Percentiles rank a stretch among this genome's conserved stretches.
Conservation (phyloP, 306 rosid genomes). For the Erythrophleum fordii region DNA sequence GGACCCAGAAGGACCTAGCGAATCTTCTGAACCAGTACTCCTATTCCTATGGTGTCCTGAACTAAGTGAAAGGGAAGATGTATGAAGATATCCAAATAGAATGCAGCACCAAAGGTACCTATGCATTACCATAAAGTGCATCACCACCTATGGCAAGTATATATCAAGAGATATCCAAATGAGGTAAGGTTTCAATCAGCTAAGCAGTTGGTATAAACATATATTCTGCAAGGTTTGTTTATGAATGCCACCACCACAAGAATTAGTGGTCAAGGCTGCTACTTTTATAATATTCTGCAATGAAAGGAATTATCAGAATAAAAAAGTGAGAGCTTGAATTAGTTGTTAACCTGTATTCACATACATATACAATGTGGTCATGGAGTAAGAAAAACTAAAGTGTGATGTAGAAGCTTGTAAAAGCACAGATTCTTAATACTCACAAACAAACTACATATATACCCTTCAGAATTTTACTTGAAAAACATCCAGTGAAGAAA, state of each 20-base stretch:
- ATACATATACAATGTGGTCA: slow-evolving; percentile 6
- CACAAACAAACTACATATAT: slow-evolving; percentile 13
- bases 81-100: slow-evolving; percentile 63
- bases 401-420: slow-evolving; percentile 29
- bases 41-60: slow-evolving; percentile 48
- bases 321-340: slow-evolving; percentile 18
- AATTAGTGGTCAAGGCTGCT: slow-evolving; percentile 25
- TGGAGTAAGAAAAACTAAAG: slow-evolving; percentile 5
- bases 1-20: slow-evolving; percentile 48
- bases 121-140: slow-evolving; percentile 61
- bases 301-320: slow-evolving; percentile 27
- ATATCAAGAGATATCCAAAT: slow-evolving; percentile 43
- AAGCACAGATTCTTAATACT: slow-evolving; percentile 26
- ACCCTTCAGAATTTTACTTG: slow-evolving; percentile 27
- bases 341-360: slow-evolving; percentile 13
- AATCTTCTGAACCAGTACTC: slow-evolving; percentile 41
- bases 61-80: slow-evolving; percentile 55
- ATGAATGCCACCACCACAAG: slow-evolving; percentile 42
- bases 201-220: slow-evolving; percentile 7
- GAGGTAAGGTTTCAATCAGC: slow-evolving; percentile 40
- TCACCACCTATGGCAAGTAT: slow-evolving; percentile 55
- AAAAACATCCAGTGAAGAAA: neutral
- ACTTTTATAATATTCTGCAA: slow-evolving; percentile 48
- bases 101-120: slow-evolving; percentile 62
- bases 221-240: slow-evolving; percentile 20